These are phyloP conservation scores for Boletus rubropictus DNA, from an alignment of 768 basidiomycete genomes.

Conservation along the genomic window DNA sequence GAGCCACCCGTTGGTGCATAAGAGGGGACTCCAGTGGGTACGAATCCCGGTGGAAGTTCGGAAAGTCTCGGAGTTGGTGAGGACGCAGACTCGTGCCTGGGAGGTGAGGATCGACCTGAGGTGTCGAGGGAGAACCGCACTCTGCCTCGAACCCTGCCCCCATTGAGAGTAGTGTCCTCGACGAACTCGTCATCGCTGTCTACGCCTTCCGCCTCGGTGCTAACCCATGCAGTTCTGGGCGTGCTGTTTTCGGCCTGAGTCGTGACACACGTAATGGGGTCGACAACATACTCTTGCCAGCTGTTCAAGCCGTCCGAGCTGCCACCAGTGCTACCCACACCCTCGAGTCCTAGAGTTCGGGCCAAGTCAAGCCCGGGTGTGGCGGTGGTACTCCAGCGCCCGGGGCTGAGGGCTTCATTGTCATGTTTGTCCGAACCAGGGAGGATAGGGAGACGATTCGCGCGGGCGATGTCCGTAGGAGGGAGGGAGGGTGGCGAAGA, in stretches of 20 bases:
- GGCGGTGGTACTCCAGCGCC: constrained; percentile 70
- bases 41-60: constrained; percentile 26
- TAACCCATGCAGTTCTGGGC: constrained; percentile 34
- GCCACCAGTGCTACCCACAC: constrained; percentile 9
- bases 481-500: constrained; percentile 30
- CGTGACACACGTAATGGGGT: constrained; percentile 24
- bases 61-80: constrained; percentile 17
- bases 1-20: constrained; percentile 11
- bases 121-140: constrained; percentile 17
- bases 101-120: constrained; percentile 13
- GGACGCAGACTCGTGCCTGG: constrained; percentile 6
- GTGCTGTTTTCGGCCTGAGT: constrained; percentile 16
- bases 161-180: constrained; percentile 14
- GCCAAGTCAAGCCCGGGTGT: constrained; percentile 54
- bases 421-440: constrained; percentile 23
- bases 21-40: constrained; percentile 21
- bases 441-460: constrained; percentile 25
- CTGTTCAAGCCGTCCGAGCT: constrained; percentile 21
- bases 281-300: constrained; percentile 28
- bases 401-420: constrained; percentile 41
- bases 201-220: constrained; percentile 38
- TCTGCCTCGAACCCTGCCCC: constrained; percentile 1
- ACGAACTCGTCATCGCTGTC: constrained; percentile 25
- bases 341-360: constrained; percentile 17
- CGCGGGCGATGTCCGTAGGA: constrained; percentile 26